Evolutionary conservation across 805 yeast species (phyloP), one percentile per base, ranked within the genome.

Genomic region (Spathaspora boniae): DNA sequence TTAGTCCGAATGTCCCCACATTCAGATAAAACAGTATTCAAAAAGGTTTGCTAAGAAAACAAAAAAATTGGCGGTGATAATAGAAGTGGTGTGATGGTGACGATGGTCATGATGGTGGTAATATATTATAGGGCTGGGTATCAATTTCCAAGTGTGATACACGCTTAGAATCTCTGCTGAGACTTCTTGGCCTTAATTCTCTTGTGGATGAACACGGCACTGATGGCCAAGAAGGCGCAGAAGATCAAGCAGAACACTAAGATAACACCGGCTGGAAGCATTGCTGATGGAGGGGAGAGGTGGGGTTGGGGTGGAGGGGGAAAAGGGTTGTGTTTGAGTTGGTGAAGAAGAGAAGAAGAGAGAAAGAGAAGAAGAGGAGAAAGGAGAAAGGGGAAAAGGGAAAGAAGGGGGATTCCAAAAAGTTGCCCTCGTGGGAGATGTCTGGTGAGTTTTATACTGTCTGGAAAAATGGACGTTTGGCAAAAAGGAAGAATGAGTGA

Each of bases 261-360:
- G 61, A 80, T 80, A 68, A 80, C 86, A 66, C 86, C 86, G 46
- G 80, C 70, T 62, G 86, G 85, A 56, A 80, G 70, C 82, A 78
- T 79, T 56, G 54, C 58, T 16, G 40, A 26, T 15, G 17, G 7
- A 29, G 21, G 16, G 18, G 26, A 26, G 18, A 4, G 11, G 23
- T 15, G 11, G 15, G 32, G 6, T 21, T 18, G 20, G 16, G 7
- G 18, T 21, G 29, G 35, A 5, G 16, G 11, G 16, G 22, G 26
- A 20, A 22, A 31, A 31, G 20, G 19, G 15, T 32, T 9, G 16
- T 29, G 23, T 31, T 18, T 24, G 19, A 21, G 18, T 18, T 16
- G 14, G 6, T 3, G 20, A 16, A 6, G 14, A 8, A 8, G 32
- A 16, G 15, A 4, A 18, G 11, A 29, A 23, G n/a, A 26, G 11